Conservation (phyloP, 805 yeast species). For the Yarrowia sp. region DNA sequence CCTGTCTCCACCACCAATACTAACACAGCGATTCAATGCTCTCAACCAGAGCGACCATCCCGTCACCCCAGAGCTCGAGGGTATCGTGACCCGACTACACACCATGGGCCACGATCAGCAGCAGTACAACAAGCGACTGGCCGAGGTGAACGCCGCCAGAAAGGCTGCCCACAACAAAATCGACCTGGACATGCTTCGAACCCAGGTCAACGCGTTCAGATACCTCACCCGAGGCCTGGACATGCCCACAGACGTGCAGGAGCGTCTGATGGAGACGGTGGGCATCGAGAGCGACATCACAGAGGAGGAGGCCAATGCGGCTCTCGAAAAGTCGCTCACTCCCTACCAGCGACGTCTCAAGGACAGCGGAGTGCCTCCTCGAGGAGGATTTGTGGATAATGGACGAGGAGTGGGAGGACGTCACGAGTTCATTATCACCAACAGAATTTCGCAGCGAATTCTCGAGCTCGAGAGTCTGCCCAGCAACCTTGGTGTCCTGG, state of each 20-base stretch:
- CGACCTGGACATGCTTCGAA: conserved; percentile 60
- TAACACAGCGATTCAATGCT: conserved; percentile 37
- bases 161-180: conserved; percentile 21
- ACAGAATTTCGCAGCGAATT: conserved; percentile 54
- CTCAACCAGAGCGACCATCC: conserved; percentile 9
- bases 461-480: conserved; percentile 54
- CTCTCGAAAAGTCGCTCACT: conserved; percentile 18
- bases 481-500: conserved; percentile 49
- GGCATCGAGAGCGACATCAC: conserved; percentile 40
- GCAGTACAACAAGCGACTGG: conserved; percentile 43
- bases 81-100: conserved; percentile 46
- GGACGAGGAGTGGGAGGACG: conserved; percentile 43
- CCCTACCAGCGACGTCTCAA: conserved; percentile 38
- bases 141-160: conserved; percentile 42
- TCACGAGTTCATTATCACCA: conserved; percentile 56
- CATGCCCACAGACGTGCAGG: conserved; percentile 61
- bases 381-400: conserved; percentile 39
- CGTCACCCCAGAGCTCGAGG: conserved; percentile 46
- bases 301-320: conserved; percentile 22
- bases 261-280: conserved; percentile 48
- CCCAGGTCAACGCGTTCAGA: conserved; percentile 76
- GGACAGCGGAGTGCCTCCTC: conserved; percentile 40
- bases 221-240: conserved; percentile 62
- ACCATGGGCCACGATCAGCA: conserved; percentile 47
- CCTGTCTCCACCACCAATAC: neutral